A percentile compares a stretch with the other conserved stretches of the same genome.
These are phyloP conservation scores for Xylaria sp. DNA, from an alignment of 2,329 filamentous ascomycete species.

Conservation along the genomic window DNA sequence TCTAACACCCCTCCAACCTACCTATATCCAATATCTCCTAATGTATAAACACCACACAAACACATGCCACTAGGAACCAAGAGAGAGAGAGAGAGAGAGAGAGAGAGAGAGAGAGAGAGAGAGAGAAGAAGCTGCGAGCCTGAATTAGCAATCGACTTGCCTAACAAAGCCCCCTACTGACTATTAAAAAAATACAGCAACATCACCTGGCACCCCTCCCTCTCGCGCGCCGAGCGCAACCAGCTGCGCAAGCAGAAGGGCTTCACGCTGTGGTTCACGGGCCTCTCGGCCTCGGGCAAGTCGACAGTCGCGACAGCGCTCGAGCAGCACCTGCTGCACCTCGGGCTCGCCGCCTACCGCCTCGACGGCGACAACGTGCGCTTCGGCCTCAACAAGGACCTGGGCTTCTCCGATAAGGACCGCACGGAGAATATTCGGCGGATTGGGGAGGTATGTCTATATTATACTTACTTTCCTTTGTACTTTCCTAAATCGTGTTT, in stretches of 20 bases:
- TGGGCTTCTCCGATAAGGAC: constrained; percentile 92
- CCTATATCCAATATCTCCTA: neutral
- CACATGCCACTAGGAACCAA: neutral
- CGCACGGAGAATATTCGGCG: constrained; percentile 98
- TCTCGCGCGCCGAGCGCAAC: constrained; percentile 82
- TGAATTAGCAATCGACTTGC: neutral
- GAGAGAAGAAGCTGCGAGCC: too few relatives aligned
- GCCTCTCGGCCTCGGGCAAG: constrained; percentile 95
- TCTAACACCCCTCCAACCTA: too few relatives aligned
- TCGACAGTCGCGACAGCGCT: constrained; percentile 96
- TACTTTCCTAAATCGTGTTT: too few relatives aligned
- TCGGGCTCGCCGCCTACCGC: constrained; percentile 85
- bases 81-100: neutral
- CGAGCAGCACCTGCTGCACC: constrained; percentile 94
- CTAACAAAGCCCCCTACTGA: constrained; percentile 29
- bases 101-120: neutral
- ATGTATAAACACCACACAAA: neutral
- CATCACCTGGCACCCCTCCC: constrained; percentile 89
- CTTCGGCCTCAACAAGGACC: constrained; percentile 97
- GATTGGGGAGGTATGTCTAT: constrained; percentile 78
- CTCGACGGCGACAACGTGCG: constrained; percentile 98
- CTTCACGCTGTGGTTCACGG: constrained; percentile 97
- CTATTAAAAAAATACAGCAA: constrained; percentile 68
- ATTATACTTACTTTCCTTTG: neutral
- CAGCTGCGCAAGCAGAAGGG: constrained; percentile 82